A percentile compares a stretch with the other conserved stretches of the same genome.
Evolutionary conservation across 768 basidiomycete species (phyloP).

Genomic region (Lentinula raphanica): DNA sequence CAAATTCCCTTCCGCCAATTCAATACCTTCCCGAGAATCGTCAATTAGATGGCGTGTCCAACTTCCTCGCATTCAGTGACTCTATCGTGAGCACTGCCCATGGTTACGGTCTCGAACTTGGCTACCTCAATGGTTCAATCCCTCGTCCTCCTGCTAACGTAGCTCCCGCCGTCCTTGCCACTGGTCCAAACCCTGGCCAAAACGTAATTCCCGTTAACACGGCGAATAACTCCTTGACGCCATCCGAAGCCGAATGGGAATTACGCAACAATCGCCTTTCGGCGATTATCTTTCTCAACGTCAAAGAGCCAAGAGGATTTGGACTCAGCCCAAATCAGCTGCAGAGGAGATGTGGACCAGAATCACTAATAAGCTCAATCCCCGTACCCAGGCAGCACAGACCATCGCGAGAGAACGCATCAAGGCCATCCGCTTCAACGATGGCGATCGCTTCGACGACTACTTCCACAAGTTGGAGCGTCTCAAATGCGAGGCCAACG

Average conservation of each 20-base stretch:
- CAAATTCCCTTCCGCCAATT: not conserved
- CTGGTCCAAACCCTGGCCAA: not conserved
- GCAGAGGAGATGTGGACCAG: not conserved
- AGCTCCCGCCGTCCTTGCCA: not conserved
- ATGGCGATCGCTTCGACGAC: not conserved
- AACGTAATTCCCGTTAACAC: not conserved
- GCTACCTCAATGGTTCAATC: not conserved
- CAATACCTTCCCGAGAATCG: not conserved
- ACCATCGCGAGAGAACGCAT: not conserved
- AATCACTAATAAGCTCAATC: not conserved
- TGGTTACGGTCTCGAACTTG: not conserved
- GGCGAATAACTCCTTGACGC: not conserved
- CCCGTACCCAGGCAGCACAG: not conserved
- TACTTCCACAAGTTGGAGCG: not conserved
- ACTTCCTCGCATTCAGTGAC: too few relatives aligned
- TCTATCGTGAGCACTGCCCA: too few relatives aligned
- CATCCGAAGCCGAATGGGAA: not conserved
- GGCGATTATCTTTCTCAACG: not conserved
- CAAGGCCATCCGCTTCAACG: not conserved
- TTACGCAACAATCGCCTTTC: not conserved
- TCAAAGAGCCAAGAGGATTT: not conserved
- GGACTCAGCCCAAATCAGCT: not conserved
- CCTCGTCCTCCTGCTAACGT: not conserved
- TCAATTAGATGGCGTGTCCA: not conserved
- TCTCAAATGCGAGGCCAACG: not conserved